A percentile compares a stretch with the other conserved stretches of the same genome.
phyloP scores from a whole-genome alignment of 257 asterid genomes.

The Ligustrum vulgare region DNA sequence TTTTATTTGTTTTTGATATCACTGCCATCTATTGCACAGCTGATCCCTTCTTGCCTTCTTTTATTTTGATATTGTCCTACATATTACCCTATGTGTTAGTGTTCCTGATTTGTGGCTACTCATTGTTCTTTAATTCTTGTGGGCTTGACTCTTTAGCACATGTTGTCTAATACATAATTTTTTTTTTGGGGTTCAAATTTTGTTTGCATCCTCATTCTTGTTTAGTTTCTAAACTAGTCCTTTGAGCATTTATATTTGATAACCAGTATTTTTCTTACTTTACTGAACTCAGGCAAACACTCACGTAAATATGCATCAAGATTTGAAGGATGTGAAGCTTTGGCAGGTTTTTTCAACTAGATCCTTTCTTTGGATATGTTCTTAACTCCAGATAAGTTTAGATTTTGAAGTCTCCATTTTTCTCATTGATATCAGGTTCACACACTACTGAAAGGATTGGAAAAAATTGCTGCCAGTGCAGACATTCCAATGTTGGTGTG shows the following conservation, averaged over 20 bases:
- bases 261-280: slow-evolving; percentile 19
- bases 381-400: slow-evolving; percentile 1
- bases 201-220: slow-evolving; percentile 1
- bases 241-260: background rate
- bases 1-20: background rate
- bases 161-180: background rate
- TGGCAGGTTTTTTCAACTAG: slow-evolving; percentile 75
- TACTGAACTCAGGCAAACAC: slow-evolving; percentile 82
- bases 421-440: slow-evolving; percentile 59
- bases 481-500: slow-evolving; percentile 96
- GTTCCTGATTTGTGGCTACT: background rate
- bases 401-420: slow-evolving; percentile 21
- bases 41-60: background rate
- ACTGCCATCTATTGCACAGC: background rate
- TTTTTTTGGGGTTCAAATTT: no score
- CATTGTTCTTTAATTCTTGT: background rate
- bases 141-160: background rate
- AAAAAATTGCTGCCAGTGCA: slow-evolving; percentile 92
- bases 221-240: slow-evolving; percentile 12
- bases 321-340: slow-evolving; percentile 90
- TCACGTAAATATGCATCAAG: slow-evolving; percentile 82
- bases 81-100: background rate
- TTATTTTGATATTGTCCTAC: background rate
- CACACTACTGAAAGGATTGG: slow-evolving; percentile 89
- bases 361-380: slow-evolving; percentile 19